Conservation (phyloP, 371 early-diverging fungal species). For the Mortierella sp. region DNA sequence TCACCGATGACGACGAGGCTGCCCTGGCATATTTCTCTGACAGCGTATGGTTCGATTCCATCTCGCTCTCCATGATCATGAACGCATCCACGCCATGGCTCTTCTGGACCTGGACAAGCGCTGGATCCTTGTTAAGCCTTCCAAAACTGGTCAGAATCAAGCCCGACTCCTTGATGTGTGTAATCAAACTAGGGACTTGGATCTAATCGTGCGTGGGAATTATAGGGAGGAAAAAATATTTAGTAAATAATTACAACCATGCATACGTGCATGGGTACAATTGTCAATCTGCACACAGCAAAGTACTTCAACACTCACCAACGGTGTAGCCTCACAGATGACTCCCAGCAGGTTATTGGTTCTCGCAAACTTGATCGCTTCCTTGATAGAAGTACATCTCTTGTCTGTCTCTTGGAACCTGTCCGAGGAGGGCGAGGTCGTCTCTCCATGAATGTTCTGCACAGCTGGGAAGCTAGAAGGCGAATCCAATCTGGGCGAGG, state of each 20-base stretch:
- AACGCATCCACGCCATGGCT: slow-evolving; percentile 90
- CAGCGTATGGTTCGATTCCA: background rate
- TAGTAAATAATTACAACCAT: background rate
- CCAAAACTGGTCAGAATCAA: slow-evolving; percentile 92
- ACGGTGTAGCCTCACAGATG: slow-evolving; percentile 87
- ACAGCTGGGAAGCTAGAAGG: slow-evolving; percentile 1
- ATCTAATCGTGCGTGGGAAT: no score
- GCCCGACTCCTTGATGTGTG: slow-evolving; percentile 91
- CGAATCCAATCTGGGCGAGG: slow-evolving; percentile 17
- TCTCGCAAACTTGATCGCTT: slow-evolving; percentile 82
- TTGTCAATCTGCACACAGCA: no score
- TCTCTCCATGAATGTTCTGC: background rate
- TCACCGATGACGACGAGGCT: background rate
- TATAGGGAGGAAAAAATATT: background rate
- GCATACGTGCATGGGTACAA: no score
- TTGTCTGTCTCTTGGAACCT: slow-evolving; percentile 48
- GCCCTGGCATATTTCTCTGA: background rate
- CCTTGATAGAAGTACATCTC: slow-evolving; percentile 73
- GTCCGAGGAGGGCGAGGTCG: no score
- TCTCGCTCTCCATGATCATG: slow-evolving; percentile 64
- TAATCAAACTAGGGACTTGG: slow-evolving; percentile 89
- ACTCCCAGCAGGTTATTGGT: slow-evolving; percentile 88
- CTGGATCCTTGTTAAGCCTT: slow-evolving; percentile 71
- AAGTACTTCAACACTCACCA: no score
- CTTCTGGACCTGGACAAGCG: slow-evolving; percentile 78